Percentiles rank a stretch among this genome's conserved stretches.
Conservation (phyloP, 805 yeast genomes). For the Suhomyces sp. region DNA sequence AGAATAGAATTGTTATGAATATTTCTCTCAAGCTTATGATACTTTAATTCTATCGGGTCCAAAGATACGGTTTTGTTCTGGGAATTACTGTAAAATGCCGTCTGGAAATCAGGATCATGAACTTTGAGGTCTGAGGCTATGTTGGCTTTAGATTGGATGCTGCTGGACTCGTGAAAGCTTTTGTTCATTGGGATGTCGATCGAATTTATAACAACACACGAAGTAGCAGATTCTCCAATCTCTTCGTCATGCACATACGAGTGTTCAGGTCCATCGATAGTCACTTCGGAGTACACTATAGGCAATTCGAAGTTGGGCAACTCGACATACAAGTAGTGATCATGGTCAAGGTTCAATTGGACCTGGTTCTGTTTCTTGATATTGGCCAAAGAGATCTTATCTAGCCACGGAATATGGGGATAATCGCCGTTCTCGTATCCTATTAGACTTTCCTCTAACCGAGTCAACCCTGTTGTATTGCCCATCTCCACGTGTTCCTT, state of each 20-base stretch:
- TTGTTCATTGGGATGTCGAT: conserved; percentile 27
- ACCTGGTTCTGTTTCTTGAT: conserved; percentile 1
- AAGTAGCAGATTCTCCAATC: not conserved
- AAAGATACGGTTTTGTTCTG: conserved; percentile 18
- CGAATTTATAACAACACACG: conserved; percentile 35
- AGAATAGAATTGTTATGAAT: conserved; percentile 71
- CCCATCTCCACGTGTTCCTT: conserved; percentile 16
- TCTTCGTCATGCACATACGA: conserved; percentile 17
- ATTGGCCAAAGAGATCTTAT: conserved; percentile 54
- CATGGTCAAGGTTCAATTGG: conserved; percentile 7
- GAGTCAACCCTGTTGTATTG: conserved; percentile 18
- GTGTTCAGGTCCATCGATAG: not conserved
- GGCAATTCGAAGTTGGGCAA: conserved; percentile 69
- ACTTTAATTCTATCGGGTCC: conserved; percentile 88
- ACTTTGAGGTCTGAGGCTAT: conserved; percentile 22
- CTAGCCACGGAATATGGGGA: conserved; percentile 68
- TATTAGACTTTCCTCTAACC: conserved; percentile 53
- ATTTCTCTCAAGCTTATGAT: conserved; percentile 73
- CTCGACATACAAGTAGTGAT: conserved; percentile 35
- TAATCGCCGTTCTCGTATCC: conserved; percentile 68
- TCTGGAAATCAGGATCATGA: conserved; percentile 44
- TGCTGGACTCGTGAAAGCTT: not conserved
- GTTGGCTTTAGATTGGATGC: not conserved
- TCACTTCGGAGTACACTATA: conserved; percentile 58
- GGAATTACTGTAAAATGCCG: conserved; percentile 11